Evolutionary conservation across 192 early-diverging fungal genomes (phyloP), one percentile per base, ranked within the genome.

Genomic region (Pilobolus umbonatus): DNA sequence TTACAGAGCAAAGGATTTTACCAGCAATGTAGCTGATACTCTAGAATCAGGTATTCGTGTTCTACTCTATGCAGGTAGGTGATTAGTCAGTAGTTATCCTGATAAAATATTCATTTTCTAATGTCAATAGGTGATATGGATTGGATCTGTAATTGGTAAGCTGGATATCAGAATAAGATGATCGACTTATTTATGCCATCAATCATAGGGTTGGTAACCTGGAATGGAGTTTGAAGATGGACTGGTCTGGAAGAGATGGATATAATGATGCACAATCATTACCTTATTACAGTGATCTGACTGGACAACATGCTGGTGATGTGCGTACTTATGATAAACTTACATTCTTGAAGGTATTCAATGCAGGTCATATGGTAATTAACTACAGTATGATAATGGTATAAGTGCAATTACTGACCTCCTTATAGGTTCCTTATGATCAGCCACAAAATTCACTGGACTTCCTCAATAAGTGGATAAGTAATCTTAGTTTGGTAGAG

Each of bases 391-490:
- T 34, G 22, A 35, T 28, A 25, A 19, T 25, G 15, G 5, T 15
- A 26, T 56, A 24, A 3, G 9, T 28, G 5, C 12, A 26, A 32
- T 35, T 25, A 40, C 38, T 40, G n/a, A 40, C 38, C 3, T 40
- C 2, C 19, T 42, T 49, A 31, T 31, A 62, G 60, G 82, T 83
- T 72, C 92, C 92, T 12, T 91, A 90, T 61, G 94, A 96, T 74
- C 90, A 94, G 72, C 88, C 91, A 48, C 77, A 76, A 53, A 82
- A 81, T 62, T 78, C 82, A 29, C 71, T 85, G 39, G 91, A 91
- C 73, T 85, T 96, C 78, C 85, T 96, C 66, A 90, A 88, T 76
- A 71, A 73, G 38, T 96, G 92, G 91, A 55, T 93, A 24, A 35
- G 12, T 29, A 44, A 57, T 35, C 24, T 40, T 17, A 15, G 38